Conservation (phyloP, 2,329 filamentous ascomycete species). For the Neonectria magnoliae region DNA sequence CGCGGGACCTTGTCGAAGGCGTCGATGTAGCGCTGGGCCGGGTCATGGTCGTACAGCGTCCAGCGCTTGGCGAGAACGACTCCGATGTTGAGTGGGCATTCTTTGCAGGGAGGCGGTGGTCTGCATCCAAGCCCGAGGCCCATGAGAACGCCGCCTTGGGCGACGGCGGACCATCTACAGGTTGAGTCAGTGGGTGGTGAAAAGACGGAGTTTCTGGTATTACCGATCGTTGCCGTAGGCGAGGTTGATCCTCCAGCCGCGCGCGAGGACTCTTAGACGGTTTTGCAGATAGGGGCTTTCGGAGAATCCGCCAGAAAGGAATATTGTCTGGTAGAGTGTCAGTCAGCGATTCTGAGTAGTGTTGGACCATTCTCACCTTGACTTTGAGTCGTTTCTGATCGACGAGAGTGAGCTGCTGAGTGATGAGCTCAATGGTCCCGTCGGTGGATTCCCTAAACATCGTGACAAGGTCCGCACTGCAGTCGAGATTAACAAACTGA, state of each 20-base stretch:
- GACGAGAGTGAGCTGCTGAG: conserved; percentile 10
- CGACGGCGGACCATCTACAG: conserved; percentile 25
- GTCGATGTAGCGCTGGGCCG: conserved; percentile 13
- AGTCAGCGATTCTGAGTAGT: neutral
- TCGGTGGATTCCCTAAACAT: conserved; percentile 23
- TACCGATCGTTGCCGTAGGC: conserved; percentile 12
- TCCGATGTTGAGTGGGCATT: conserved; percentile 20
- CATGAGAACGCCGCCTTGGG: conserved; percentile 28
- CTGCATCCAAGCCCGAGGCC: conserved; percentile 16
- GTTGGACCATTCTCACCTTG: neutral
- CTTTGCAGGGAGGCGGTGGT: neutral
- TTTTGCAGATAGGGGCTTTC: conserved; percentile 19
- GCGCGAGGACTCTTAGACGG: conserved; percentile 9
- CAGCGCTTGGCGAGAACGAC: conserved; percentile 18
- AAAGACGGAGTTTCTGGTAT: neutral
- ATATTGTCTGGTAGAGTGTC: conserved; percentile 16
- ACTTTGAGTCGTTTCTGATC: conserved; percentile 3
- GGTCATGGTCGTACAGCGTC: conserved; percentile 9
- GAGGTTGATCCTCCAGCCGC: conserved; percentile 1
- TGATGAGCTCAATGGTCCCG: conserved; percentile 21
- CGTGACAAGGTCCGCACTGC: conserved; percentile 12
- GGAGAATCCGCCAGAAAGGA: conserved; percentile 28
- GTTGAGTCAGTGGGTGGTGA: neutral
- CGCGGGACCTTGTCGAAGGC: neutral
- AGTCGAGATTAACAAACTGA: neutral